phyloP scores from a whole-genome alignment of 176 grass and related monocot genomes.

The Oryza officinalis region DNA sequence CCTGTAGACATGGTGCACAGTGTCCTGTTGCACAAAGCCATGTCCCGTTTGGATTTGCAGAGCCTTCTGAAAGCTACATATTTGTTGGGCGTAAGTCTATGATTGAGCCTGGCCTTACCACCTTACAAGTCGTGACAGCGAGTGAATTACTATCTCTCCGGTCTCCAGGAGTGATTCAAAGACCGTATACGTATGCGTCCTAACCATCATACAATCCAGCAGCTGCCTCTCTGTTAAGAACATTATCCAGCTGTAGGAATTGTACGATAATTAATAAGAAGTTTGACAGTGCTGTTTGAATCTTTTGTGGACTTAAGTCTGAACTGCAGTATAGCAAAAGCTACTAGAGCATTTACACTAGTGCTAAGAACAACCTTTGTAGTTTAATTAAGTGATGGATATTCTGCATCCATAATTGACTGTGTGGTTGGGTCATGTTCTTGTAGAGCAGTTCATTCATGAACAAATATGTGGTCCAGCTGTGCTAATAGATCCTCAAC shows the following conservation, averaged over 20 bases:
- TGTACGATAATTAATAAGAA: conserved; percentile 21
- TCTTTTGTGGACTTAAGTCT: conserved; percentile 22
- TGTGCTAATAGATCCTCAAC: background rate
- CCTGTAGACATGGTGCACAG: conserved; percentile 55
- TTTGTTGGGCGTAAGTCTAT: conserved; percentile 63
- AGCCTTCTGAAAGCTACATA: conserved; percentile 72
- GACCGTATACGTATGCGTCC: conserved; percentile 62
- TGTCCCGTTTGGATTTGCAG: conserved; percentile 71
- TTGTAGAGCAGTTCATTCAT: background rate
- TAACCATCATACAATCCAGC: conserved; percentile 69
- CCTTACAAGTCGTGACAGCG: conserved; percentile 55
- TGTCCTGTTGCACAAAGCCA: conserved; percentile 73
- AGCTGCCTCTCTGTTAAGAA: conserved; percentile 42
- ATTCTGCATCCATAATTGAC: background rate
- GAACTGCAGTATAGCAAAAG: conserved; percentile 24
- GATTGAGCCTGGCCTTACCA: conserved; percentile 57
- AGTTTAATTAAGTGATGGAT: conserved; percentile 4
- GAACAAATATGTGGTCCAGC: background rate
- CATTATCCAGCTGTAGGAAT: conserved; percentile 44
- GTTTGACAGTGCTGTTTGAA: conserved; percentile 30
- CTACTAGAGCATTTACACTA: background rate
- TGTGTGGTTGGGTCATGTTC: background rate
- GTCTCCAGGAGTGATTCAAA: conserved; percentile 63
- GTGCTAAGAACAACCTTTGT: background rate
- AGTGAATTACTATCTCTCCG: conserved; percentile 42